Conservation (phyloP, 192 early-diverging fungal genomes). For the Hyaloraphidium curvatum region DNA sequence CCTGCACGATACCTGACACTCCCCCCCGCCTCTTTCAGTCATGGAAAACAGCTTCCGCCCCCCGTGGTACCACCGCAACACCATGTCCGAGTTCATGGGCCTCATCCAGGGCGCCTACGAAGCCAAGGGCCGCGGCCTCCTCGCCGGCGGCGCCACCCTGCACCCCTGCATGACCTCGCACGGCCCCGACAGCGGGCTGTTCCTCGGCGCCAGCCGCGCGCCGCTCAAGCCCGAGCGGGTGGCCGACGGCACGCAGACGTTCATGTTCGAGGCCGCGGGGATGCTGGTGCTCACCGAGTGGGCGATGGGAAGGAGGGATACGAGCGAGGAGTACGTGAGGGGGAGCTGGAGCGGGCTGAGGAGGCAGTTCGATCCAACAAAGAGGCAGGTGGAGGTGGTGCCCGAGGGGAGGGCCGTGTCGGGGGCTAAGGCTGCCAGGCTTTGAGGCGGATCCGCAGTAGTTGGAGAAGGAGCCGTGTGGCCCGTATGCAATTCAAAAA, state of each 20-base stretch:
- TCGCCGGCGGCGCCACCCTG: constrained; percentile 73
- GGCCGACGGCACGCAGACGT: neutral
- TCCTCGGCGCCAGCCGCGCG: constrained; percentile 32
- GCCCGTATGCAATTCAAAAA: no score
- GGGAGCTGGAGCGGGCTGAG: no score
- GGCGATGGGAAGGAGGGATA: no score
- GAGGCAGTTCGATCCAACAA: no score
- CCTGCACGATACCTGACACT: no score
- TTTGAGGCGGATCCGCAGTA: no score
- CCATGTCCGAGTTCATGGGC: constrained; percentile 97
- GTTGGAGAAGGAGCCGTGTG: no score
- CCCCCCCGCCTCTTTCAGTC: no score
- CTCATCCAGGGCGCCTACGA: constrained; percentile 82
- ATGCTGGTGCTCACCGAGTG: neutral
- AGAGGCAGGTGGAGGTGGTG: no score
- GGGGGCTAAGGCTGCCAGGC: no score
- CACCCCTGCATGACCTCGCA: constrained; percentile 74
- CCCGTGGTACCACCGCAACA: constrained; percentile 95
- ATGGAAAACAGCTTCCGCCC: constrained; percentile 74
- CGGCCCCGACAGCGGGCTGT: constrained; percentile 70
- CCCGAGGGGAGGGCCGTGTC: no score
- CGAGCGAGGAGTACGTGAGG: no score
- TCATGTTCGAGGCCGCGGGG: neutral
- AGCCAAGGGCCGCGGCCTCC: constrained; percentile 76
- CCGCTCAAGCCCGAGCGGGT: neutral